Base-by-base conservation (phyloP, 352 stramenopile genomes). In the Phytophthora sansomeana region DNA sequence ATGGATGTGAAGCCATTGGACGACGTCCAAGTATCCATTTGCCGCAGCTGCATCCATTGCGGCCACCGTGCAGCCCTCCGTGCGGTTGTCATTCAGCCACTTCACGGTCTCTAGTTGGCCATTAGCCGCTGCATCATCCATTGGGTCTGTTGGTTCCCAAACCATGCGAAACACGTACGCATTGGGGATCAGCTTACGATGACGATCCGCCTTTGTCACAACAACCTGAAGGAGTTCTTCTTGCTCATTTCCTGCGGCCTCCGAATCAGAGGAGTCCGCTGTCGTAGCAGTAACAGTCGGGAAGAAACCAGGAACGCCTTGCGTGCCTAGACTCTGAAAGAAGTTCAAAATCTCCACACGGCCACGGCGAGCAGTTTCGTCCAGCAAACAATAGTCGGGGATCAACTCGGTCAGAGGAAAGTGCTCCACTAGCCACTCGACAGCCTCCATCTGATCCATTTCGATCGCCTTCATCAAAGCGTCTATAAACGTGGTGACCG, bases 71-170 rank as follows among this genome's bases (percentile, higher is more conserved):
- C 54, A 54, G 0, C 55, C 55, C 3, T 63, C 55, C 0, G 32
- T 16, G 14, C 54, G 42, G 9, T 55, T 38, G 21, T n/a, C 14
- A 13, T 63, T 30, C 6, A 63, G 24, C 55, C 55, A 63, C 16
- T 55, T 13, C 24, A 63, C 32, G 3, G 38, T 29, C 10, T 46
- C 19, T 21, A 55, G 13, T 6, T 55, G 4, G 13, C 55, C 55
- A 29, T 63, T 63, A 6, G 42, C 42, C 6, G 55, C 55, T 9
- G 55, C 55, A 30, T 46, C 19, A 6, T 63, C 55, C 55, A 63
- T 63, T 5, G 30, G 19, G 28, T 51, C 55, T 2, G 55, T 48
- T 28, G 32, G 7, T 8, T 3, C 6, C 16, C 55, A 51, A 16
- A 6, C 3, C 9, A 24, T 26, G 17, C 50, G 21, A 4, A n/a